Percentiles rank a stretch among this genome's conserved stretches.
Evolutionary conservation across 148 eudicot species (phyloP).

Genomic region (Amaranthus palmeri): DNA sequence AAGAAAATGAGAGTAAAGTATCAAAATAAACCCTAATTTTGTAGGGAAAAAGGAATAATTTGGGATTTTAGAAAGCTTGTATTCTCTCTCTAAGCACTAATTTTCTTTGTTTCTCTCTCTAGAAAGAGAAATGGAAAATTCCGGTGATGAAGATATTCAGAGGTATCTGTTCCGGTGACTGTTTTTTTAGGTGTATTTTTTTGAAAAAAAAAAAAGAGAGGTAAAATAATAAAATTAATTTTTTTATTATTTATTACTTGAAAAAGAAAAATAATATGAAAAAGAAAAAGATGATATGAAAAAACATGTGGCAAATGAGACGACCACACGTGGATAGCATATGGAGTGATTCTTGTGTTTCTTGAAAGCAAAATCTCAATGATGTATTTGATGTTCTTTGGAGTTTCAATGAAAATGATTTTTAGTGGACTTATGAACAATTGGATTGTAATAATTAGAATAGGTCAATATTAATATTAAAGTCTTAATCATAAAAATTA

Average conservation of each 20-base stretch:
- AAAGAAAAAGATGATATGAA: neutral
- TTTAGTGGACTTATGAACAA: no score
- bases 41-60: neutral
- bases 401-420: neutral
- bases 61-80: neutral
- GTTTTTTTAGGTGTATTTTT: neutral
- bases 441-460: no score
- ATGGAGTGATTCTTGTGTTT: no score
- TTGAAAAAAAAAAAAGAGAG: slow-evolving; percentile 12
- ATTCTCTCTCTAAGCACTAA: neutral
- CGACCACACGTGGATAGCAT: slow-evolving; percentile 22
- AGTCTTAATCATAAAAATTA: no score
- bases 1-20: neutral
- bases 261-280: neutral
- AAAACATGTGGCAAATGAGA: slow-evolving; percentile 13
- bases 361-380: no score
- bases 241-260: neutral
- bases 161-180: slow-evolving; percentile 21
- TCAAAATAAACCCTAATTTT: neutral
- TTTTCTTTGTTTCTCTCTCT: neutral
- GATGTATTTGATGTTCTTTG: neutral
- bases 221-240: neutral
- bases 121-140: slow-evolving; percentile 10
- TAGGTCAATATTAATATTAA: no score
- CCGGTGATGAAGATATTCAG: slow-evolving; percentile 29